A percentile compares a stretch with the other conserved stretches of the same genome.
Evolutionary conservation across 176 grass and related monocot species (phyloP).

Genomic region (Oryza meridionalis): DNA sequence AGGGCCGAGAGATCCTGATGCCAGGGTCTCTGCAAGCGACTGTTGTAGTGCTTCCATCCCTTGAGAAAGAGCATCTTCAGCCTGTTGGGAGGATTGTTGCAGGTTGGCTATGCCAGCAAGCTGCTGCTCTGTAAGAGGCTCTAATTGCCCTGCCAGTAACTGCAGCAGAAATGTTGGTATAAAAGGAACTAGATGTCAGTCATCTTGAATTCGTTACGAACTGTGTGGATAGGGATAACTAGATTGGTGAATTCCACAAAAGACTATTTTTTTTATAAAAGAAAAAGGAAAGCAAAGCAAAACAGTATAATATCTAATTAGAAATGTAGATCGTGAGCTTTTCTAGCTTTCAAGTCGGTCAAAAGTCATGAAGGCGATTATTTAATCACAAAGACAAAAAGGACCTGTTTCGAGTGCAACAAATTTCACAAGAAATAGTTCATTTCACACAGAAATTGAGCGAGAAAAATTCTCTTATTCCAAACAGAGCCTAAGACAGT

Average conservation of each 20-base stretch:
- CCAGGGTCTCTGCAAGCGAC: conserved; percentile 80
- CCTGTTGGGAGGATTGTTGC: conserved; percentile 87
- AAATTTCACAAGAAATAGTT: background rate
- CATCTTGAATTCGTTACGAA: background rate
- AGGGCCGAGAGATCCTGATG: conserved; percentile 69
- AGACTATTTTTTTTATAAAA: background rate
- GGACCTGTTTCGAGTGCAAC: background rate
- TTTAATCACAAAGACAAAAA: background rate
- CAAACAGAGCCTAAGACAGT: background rate
- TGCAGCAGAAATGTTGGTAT: conserved; percentile 40
- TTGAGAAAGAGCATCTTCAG: conserved; percentile 89
- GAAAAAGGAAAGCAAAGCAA: background rate
- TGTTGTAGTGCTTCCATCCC: conserved; percentile 95
- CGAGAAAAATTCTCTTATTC: background rate
- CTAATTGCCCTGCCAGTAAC: conserved; percentile 77
- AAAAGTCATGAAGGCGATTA: background rate
- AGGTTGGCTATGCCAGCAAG: conserved; percentile 75
- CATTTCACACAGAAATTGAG: background rate
- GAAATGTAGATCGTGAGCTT: background rate
- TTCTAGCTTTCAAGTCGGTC: background rate
- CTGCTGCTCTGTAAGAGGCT: conserved; percentile 86
- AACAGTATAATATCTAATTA: background rate
- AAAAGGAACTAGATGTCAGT: conserved; percentile 14
- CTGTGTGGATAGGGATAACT: background rate
- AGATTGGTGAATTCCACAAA: conserved; percentile 3